These are phyloP conservation scores for Lactarius hengduanensis DNA, from an alignment of 768 basidiomycete genomes.

Conservation along the genomic window DNA sequence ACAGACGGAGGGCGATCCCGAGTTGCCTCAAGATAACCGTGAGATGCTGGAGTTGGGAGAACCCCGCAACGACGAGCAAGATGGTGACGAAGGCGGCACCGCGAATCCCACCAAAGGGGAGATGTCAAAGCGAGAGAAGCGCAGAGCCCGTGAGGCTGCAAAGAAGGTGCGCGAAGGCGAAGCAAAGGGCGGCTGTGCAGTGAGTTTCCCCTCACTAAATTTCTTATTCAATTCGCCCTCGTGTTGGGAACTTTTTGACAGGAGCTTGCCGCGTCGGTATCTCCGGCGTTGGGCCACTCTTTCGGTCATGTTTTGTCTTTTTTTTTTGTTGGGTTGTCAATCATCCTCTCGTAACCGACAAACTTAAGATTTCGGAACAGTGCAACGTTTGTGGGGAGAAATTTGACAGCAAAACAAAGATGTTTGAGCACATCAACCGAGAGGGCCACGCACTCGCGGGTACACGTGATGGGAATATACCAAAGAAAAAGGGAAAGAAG, in stretches of 20 bases:
- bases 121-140: constrained; percentile 77
- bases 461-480: constrained; percentile 32
- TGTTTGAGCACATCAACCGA: constrained; percentile 71
- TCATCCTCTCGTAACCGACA: constrained; percentile 2
- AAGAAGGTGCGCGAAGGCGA: constrained; percentile 51
- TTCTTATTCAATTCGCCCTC: constrained; percentile 10
- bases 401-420: constrained; percentile 68
- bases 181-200: constrained; percentile 19
- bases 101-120: constrained; percentile 30
- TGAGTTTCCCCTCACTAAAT: constrained; percentile 8
- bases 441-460: constrained; percentile 66
- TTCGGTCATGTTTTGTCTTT: neutral
- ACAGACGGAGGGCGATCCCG: neutral
- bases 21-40: neutral
- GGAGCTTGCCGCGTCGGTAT: neutral
- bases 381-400: constrained; percentile 68
- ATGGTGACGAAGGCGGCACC: constrained; percentile 16
- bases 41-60: constrained; percentile 10
- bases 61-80: constrained; percentile 12
- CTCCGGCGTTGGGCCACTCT: constrained; percentile 7
- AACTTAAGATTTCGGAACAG: constrained; percentile 32
- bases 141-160: constrained; percentile 68
- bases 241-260: neutral
- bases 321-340: neutral
- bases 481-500: constrained; percentile 39